These are phyloP conservation scores for Colletotrichum sp. DNA, from an alignment of 2,329 filamentous ascomycete genomes.

Conservation along the genomic window DNA sequence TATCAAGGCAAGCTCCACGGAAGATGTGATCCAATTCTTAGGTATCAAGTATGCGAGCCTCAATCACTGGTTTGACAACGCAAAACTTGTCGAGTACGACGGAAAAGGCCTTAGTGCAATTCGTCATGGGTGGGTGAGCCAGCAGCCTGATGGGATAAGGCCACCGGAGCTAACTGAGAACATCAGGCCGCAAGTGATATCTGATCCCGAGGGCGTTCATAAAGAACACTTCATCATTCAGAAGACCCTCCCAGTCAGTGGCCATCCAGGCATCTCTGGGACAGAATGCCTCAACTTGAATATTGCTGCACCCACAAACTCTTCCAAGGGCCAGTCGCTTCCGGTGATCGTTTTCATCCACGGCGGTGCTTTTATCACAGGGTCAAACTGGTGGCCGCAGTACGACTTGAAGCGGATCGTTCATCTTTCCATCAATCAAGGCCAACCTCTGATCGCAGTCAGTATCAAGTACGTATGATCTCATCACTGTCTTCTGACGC, in stretches of 20 bases:
- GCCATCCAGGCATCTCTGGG: conserved; percentile 46
- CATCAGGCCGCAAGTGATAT: conserved; percentile 40
- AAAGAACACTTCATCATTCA: conserved; percentile 54
- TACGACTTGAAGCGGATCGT: conserved; percentile 52
- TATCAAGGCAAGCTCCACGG: background rate
- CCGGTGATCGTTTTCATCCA: conserved; percentile 60
- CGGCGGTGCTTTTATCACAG: conserved; percentile 54
- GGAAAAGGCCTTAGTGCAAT: conserved; percentile 31
- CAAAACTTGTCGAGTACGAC: conserved; percentile 10
- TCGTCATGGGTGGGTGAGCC: conserved; percentile 34
- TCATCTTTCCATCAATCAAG: conserved; percentile 44
- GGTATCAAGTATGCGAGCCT: conserved; percentile 28
- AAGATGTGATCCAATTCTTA: conserved; percentile 24
- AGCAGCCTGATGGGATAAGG: background rate
- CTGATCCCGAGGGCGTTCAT: conserved; percentile 43
- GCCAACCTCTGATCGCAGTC: conserved; percentile 50
- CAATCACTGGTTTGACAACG: conserved; percentile 22
- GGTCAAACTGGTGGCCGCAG: conserved; percentile 57
- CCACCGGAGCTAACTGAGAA: background rate
- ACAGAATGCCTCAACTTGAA: conserved; percentile 57
- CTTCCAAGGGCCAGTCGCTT: conserved; percentile 34
- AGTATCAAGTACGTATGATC: conserved; percentile 43
- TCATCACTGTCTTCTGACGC: background rate
- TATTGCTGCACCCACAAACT: conserved; percentile 45
- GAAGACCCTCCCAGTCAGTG: conserved; percentile 42